Evolutionary conservation across 1,284 basidiomycete species (phyloP), one percentile per base, ranked within the genome.

Genomic region (Pseudozyma pruni): DNA sequence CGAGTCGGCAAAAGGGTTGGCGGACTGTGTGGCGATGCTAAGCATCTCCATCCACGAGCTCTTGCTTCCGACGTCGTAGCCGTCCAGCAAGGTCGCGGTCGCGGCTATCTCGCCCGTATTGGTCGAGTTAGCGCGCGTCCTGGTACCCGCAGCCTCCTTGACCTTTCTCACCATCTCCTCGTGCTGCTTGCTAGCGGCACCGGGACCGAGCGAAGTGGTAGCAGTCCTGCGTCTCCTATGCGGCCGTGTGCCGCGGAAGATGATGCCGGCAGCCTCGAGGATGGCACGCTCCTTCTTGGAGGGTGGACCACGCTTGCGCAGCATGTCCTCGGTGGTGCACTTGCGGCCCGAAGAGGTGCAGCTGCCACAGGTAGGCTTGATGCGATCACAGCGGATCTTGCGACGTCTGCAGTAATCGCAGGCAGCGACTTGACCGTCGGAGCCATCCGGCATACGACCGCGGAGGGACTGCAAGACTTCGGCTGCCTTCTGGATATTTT

Each of bases 241-340:
- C 2, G 68, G 68, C n/a, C 68, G 31, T 8, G 68, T 71, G 3
- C 68, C 68, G 4, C 68, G 56, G 50, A 71, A 71, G 57, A 71
- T 64, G 50, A 71, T 71, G 23, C 68, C 61, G 8, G 68, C 68
- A 27, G 68, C 68, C 25, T 71, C 68, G 14, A 71, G 53, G 25
- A 71, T 58, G 22, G 68, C 68, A 8, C 61, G 48, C 47, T 71
- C 68, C 55, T 66, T 64, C 48, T 74, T 74, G 38, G 56, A 61
- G 1, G 68, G 72, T 7, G 72, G 72, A 8, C 72, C 72, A 10
- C 72, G 55, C 53, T 74, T 74, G 4, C 72, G 44, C 14, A 74
- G 57, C 57, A 71, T 66, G 33, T 74, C 72, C 23, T 71, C 62
- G 20, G 72, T 74, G n/a, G 63, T 64, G 60, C 72, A 74, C 41